Evolutionary conservation across 805 yeast genomes (phyloP).

Genomic region (Tetrapisispora fleetii): DNA sequence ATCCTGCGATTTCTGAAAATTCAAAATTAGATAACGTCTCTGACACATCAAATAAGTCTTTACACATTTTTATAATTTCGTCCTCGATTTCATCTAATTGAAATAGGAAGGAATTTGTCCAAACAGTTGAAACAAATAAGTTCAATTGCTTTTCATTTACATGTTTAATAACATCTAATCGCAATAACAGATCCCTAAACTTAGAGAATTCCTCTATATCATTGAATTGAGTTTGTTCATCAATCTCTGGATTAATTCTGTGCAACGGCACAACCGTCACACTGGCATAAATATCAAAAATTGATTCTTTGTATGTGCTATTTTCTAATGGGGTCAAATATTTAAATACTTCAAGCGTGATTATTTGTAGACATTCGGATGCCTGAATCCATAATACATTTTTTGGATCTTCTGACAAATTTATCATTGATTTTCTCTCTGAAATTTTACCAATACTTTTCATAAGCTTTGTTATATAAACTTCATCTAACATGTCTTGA

Average conservation of each 20-base stretch:
- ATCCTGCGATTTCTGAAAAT: constrained; percentile 48
- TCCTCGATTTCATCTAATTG: constrained; percentile 47
- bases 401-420: constrained; percentile 5
- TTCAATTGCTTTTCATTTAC: constrained; percentile 30
- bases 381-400: constrained; percentile 48
- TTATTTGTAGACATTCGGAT: constrained; percentile 31
- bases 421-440: constrained; percentile 33
- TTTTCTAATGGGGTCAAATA: constrained; percentile 3
- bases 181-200: constrained; percentile 35
- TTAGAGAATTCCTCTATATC: constrained; percentile 37
- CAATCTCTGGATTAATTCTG: constrained; percentile 19
- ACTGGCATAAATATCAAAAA: constrained; percentile 23
- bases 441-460: constrained; percentile 45
- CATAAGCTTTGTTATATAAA: constrained; percentile 37
- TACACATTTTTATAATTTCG: constrained; percentile 22
- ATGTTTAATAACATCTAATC: constrained; percentile 28
- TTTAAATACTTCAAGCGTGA: constrained; percentile 24
- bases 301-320: constrained; percentile 6
- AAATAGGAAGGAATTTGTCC: constrained; percentile 51
- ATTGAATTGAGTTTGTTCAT: constrained; percentile 32
- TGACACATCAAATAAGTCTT: constrained; percentile 31
- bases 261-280: constrained; percentile 24
- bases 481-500: constrained; percentile 33
- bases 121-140: constrained; percentile 39
- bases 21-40: constrained; percentile 32